phyloP scores from a whole-genome alignment of 2,329 filamentous ascomycete species.

The Penicillium digitatum region DNA sequence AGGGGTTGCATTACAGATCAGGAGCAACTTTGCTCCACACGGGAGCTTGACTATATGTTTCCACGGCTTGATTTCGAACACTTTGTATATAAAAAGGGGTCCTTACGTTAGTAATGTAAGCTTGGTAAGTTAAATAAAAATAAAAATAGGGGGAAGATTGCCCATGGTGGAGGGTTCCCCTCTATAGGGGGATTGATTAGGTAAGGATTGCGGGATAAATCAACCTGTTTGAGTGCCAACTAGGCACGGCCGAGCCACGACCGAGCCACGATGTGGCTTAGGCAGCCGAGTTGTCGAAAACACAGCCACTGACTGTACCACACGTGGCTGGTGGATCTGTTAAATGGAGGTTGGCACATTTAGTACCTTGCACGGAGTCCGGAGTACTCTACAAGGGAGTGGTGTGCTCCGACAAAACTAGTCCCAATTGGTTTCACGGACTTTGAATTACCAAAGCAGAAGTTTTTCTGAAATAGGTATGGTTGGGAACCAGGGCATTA shows the following conservation, averaged over 20 bases:
- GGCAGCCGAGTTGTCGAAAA: background rate
- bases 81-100: background rate
- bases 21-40: background rate
- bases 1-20: slow-evolving; percentile 1
- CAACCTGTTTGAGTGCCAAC: background rate
- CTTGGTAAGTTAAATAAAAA: background rate
- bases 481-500: background rate
- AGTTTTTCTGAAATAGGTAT: background rate
- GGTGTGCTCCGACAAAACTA: background rate
- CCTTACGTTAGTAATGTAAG: background rate
- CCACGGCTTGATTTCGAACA: background rate
- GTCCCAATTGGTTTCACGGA: background rate
- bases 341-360: background rate
- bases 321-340: slow-evolving; percentile 20
- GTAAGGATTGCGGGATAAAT: background rate
- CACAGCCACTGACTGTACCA: slow-evolving; percentile 23
- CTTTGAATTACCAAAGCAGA: background rate
- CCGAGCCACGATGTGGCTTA: slow-evolving; percentile 21
- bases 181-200: background rate
- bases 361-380: no score
- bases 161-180: slow-evolving; percentile 2
- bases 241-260: slow-evolving; percentile 11
- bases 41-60: slow-evolving; percentile 7
- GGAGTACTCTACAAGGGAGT: background rate
- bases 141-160: background rate